These are phyloP conservation scores for Melanomma pulvis-pyrius DNA, from an alignment of 495 filamentous ascomycete genomes.

Conservation along the genomic window DNA sequence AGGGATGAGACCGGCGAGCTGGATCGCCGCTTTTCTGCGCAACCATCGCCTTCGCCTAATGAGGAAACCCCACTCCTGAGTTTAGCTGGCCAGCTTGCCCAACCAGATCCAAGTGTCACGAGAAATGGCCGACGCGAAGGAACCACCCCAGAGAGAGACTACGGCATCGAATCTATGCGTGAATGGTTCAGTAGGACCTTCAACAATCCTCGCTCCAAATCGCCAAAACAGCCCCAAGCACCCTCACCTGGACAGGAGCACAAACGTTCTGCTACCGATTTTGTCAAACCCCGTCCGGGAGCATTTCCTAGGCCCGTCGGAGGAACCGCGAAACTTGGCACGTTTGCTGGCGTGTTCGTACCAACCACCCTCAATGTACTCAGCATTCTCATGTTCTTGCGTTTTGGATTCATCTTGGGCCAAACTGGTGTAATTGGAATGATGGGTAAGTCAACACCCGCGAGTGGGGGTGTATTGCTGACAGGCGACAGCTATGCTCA, in stretches of 20 bases:
- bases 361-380: constrained; percentile 87
- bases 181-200: constrained; percentile 29
- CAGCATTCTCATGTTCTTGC: constrained; percentile 89
- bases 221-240: constrained; percentile 12
- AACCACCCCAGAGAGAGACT: not conserved
- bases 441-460: constrained; percentile 58
- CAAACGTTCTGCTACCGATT: constrained; percentile 33
- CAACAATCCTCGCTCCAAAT: not conserved
- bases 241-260: constrained; percentile 20
- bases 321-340: constrained; percentile 65
- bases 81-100: constrained; percentile 1
- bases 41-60: constrained; percentile 30
- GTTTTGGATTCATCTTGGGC: constrained; percentile 79
- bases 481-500: constrained; percentile 61
- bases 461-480: constrained; percentile 5
- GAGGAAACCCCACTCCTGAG: constrained; percentile 29
- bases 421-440: constrained; percentile 79
- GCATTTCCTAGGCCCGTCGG: constrained; percentile 53
- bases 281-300: constrained; percentile 46
- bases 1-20: constrained; percentile 59
- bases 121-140: not conserved
- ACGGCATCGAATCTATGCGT: constrained; percentile 9
- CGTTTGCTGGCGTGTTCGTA: constrained; percentile 80
- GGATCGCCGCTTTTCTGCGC: constrained; percentile 43
- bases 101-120: not conserved